A percentile compares a stretch with the other conserved stretches of the same genome.
phyloP scores from a whole-genome alignment of 257 asterid genomes.

The Coffea eugenioides region DNA sequence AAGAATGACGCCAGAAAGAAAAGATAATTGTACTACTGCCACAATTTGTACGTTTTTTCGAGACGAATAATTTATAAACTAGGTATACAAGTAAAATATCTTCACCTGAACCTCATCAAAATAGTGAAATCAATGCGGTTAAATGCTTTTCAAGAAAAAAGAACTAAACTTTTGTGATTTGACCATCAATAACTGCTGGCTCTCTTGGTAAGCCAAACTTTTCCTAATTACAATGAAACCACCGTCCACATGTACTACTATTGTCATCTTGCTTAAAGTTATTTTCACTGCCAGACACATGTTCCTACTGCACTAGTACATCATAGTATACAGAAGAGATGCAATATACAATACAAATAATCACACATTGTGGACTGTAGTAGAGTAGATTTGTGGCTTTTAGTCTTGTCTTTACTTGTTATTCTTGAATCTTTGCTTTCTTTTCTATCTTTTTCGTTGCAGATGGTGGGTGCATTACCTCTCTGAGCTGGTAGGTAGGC shows the following conservation, averaged over 20 bases:
- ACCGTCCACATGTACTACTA: not conserved
- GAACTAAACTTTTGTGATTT: not conserved
- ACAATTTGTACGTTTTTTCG: too few species aligned
- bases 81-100: too few species aligned
- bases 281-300: not conserved
- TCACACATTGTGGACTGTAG: not conserved
- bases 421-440: slow-evolving; percentile 2
- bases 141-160: not conserved
- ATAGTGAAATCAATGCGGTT: not conserved
- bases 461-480: slow-evolving; percentile 11
- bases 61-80: too few species aligned
- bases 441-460: not conserved
- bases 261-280: not conserved
- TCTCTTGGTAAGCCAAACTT: not conserved
- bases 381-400: slow-evolving; percentile 8
- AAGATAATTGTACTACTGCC: too few species aligned
- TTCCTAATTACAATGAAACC: not conserved
- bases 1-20: too few species aligned
- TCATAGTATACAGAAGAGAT: not conserved
- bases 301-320: slow-evolving; percentile 12
- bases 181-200: not conserved
- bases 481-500: slow-evolving; percentile 21
- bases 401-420: slow-evolving; percentile 3
- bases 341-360: not conserved
- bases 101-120: not conserved